Evolutionary conservation across 129 eudicot genomes (phyloP).

Genomic region (Saposhnikovia divaricata): DNA sequence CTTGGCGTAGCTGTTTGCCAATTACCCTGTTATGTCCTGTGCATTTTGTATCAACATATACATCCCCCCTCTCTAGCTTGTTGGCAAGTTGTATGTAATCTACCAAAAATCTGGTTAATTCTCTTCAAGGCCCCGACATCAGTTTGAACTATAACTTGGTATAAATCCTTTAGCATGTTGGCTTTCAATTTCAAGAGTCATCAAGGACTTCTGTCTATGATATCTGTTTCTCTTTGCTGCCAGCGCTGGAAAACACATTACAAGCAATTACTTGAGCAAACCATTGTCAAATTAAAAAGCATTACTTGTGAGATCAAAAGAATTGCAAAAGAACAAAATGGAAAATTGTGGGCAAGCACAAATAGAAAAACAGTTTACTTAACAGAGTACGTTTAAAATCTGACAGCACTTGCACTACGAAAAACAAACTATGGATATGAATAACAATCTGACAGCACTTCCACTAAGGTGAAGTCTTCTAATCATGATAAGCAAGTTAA

Average conservation of each 20-base stretch:
- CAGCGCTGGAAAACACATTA: conserved; percentile 43
- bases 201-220: conserved; percentile 85
- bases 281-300: neutral
- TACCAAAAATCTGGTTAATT: conserved; percentile 20
- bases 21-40: conserved; percentile 10
- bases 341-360: neutral
- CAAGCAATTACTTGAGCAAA: neutral
- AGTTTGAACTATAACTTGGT: conserved; percentile 48
- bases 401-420: neutral
- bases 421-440: too few species aligned
- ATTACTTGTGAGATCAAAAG: neutral
- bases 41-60: conserved; percentile 20
- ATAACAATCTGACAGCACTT: neutral
- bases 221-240: conserved; percentile 88
- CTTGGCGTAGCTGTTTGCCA: neutral
- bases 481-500: neutral
- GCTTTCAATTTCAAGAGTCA: conserved; percentile 98
- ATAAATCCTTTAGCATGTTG: conserved; percentile 97
- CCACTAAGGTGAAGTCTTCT: neutral
- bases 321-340: neutral
- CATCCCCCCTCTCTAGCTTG: conserved; percentile 7
- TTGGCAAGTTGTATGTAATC: conserved; percentile 18
- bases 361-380: neutral
- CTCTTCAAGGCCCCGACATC: conserved; percentile 14
- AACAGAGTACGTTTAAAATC: too few species aligned